Percentiles rank a stretch among this genome's conserved stretches.
Conservation (phyloP, 1,139 yeast species). For the Kodamaea derodonti region DNA sequence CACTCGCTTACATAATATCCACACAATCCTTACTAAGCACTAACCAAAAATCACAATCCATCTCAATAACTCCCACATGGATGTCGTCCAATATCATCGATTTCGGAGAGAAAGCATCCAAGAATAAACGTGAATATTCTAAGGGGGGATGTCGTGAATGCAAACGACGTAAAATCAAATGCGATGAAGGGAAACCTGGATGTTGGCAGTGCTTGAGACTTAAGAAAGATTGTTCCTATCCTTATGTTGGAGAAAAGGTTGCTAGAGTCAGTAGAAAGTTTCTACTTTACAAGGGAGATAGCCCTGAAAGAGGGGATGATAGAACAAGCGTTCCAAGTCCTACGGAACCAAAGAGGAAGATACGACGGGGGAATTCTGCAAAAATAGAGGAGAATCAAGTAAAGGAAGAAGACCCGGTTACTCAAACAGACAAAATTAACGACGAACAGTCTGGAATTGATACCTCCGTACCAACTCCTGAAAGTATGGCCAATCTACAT, state of each 20-base stretch:
- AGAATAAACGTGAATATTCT: constrained; percentile 18
- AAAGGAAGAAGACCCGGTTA: no score
- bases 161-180: constrained; percentile 25
- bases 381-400: no score
- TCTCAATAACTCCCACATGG: no score
- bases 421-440: no score
- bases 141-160: constrained; percentile 27
- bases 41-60: no score
- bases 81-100: constrained; percentile 15
- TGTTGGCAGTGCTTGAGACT: constrained; percentile 25
- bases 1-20: no score
- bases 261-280: constrained; percentile 13
- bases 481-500: no score
- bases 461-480: no score
- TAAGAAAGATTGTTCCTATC: constrained; percentile 20
- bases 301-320: neutral
- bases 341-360: no score
- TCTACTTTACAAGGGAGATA: constrained; percentile 2
- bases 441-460: no score
- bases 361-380: no score
- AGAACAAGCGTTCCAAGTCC: neutral
- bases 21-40: no score
- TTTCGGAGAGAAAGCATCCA: constrained; percentile 10
- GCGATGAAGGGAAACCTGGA: constrained; percentile 22
- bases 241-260: constrained; percentile 17